Base-by-base conservation (phyloP, 164 flowering plant species). In the Sextonia rubra region DNA sequence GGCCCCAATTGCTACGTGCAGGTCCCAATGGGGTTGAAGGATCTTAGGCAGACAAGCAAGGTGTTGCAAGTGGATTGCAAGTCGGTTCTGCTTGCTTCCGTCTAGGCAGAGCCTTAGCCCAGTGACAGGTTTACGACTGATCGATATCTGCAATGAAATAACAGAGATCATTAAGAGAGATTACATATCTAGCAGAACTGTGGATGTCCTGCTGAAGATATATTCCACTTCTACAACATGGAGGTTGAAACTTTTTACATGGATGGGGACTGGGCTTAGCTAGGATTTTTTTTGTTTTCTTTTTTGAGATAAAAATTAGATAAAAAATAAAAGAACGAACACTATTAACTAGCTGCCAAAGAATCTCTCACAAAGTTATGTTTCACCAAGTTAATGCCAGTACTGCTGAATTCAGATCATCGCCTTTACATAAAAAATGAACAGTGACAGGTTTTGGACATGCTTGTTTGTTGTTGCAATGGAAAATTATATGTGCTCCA, bases 101-200 rank as follows among this genome's bases (percentile, higher is more conserved):
- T 88, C 97, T 7, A 93, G 81, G 69, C 81, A 78, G 66, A 93
- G 82, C 67, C 87, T 80, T 69, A 93, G 69, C 60, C 98, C 98
- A 20, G 92, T 94, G 24, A 94, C 93, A 6, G 93, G 95, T 73
- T 87, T 93, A 0, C 97, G 91, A 5, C 94, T 95, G 25, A 89
- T 92, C 20, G 92, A 82, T 61, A 93, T 80, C 97, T 90, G 90
- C 83, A 88, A 47, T 71, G 26, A 52, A 11, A n/a, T 64, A 37
- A 7, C 37, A 25, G 27, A 75, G 68, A 29, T 47, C 32, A 61
- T 55, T 20, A 48, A 4, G 56, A 47, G 63, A 60, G 58, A 20
- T 20, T 20, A 12, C 17, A 52, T 52, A 3, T 4, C 17, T 15
- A 5, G 4, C 20, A 52, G n/a, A 20, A 15, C 58, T 20, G 7